These are phyloP conservation scores for Erysimum cheiri DNA, from an alignment of 441 rosid species.

Conservation along the genomic window DNA sequence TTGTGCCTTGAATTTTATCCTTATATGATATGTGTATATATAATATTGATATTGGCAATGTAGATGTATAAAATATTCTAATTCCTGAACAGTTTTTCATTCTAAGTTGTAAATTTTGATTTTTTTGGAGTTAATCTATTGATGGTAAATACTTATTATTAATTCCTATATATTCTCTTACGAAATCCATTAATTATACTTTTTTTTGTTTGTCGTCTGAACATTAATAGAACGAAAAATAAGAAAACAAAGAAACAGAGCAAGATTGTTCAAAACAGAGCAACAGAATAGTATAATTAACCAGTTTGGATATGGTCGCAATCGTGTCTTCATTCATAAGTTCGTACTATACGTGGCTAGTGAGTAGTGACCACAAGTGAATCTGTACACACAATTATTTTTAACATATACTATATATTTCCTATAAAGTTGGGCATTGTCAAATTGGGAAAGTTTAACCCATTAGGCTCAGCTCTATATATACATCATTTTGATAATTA, in stretches of 20 bases:
- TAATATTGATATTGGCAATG: neutral
- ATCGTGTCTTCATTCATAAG: conserved; percentile 37
- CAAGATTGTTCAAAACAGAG: no score
- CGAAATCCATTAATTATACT: neutral
- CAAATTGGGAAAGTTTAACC: neutral
- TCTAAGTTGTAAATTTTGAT: neutral
- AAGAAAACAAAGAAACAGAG: no score
- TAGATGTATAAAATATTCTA: neutral
- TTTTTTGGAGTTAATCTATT: neutral
- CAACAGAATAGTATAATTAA: neutral
- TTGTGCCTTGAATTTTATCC: neutral
- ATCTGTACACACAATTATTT: neutral
- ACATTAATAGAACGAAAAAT: no score
- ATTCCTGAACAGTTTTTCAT: neutral
- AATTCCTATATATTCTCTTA: no score
- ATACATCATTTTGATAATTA: neutral
- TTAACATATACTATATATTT: neutral
- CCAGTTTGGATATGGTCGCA: conserved; percentile 21
- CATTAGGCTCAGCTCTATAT: neutral
- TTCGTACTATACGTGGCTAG: conserved; percentile 2
- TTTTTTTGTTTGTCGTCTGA: neutral
- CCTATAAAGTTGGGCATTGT: neutral
- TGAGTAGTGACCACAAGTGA: conserved; percentile 10
- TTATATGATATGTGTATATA: neutral
- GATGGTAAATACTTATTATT: no score